A percentile compares a stretch with the other conserved stretches of the same genome.
phyloP scores from a whole-genome alignment of 176 grass and related monocot species.

The Otatea glauca region DNA sequence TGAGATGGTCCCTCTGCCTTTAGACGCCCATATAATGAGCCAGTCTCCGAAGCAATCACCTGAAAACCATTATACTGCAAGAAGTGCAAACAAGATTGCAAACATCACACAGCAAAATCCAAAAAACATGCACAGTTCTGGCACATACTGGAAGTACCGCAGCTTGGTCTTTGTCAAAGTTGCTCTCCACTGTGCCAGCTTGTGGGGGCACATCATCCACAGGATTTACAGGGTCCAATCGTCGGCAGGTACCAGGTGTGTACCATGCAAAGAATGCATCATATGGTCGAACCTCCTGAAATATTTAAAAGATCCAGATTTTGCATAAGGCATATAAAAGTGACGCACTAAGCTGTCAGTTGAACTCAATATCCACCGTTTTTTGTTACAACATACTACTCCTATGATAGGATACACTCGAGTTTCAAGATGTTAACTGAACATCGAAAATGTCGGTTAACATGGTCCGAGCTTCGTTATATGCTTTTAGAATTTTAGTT shows the following conservation, averaged over 20 bases:
- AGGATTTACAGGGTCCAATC: neutral
- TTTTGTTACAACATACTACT: neutral
- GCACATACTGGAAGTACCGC: no score
- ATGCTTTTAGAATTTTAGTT: constrained; percentile 6
- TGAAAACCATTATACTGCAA: no score
- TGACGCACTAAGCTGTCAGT: neutral
- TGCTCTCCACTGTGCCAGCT: no score
- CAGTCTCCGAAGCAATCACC: no score
- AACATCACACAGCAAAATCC: no score
- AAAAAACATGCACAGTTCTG: no score
- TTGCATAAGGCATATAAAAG: neutral
- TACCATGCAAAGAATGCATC: constrained; percentile 34
- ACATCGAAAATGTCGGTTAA: neutral
- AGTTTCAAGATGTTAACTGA: neutral
- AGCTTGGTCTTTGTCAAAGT: no score
- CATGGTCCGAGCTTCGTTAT: neutral
- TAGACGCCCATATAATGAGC: no score
- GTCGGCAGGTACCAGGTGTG: neutral
- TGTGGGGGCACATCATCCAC: no score
- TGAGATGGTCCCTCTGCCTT: no score
- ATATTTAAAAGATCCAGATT: neutral
- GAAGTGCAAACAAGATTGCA: no score
- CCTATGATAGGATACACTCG: neutral
- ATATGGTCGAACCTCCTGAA: constrained; percentile 31
- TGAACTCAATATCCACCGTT: constrained; percentile 19